Evolutionary conservation across 2,329 filamentous ascomycete species (phyloP).

Genomic region (Exophiala dermatitidis): DNA sequence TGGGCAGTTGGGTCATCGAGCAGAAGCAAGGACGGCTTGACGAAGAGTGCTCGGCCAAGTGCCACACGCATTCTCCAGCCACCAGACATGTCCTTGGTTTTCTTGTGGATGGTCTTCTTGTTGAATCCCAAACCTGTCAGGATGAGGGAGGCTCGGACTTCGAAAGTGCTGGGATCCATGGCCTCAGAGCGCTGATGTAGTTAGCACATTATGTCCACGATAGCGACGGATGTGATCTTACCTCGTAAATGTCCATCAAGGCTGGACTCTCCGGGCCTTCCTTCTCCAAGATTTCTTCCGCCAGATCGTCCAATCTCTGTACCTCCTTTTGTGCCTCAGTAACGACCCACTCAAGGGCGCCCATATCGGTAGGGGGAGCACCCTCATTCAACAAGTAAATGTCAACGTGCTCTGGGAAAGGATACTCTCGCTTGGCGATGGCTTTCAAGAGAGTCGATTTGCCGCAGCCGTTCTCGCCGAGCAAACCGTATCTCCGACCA

Average conservation of each 20-base stretch:
- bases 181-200: constrained; percentile 77
- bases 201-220: constrained; percentile 25
- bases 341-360: constrained; percentile 95
- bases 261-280: constrained; percentile 82
- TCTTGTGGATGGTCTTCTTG: constrained; percentile 96
- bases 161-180: constrained; percentile 97
- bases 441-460: constrained; percentile 97
- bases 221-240: constrained; percentile 42
- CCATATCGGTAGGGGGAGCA: constrained; percentile 78
- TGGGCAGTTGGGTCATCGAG: constrained; percentile 98
- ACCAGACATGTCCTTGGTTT: constrained; percentile 99
- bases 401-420: constrained; percentile 91
- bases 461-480: constrained; percentile 98
- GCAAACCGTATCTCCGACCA: constrained; percentile 83
- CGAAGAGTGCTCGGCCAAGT: constrained; percentile 93
- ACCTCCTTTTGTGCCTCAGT: constrained; percentile 89
- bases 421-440: constrained; percentile 87
- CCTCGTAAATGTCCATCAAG: constrained; percentile 91
- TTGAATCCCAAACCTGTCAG: constrained; percentile 98
- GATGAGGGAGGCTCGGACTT: constrained; percentile 91
- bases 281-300: constrained; percentile 83
- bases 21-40: constrained; percentile 90
- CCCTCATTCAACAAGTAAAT: constrained; percentile 98
- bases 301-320: constrained; percentile 77
- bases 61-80: constrained; percentile 99